Evolutionary conservation across 1,284 basidiomycete species (phyloP), one percentile per base, ranked within the genome.

Genomic region (Meira miltonrushii): DNA sequence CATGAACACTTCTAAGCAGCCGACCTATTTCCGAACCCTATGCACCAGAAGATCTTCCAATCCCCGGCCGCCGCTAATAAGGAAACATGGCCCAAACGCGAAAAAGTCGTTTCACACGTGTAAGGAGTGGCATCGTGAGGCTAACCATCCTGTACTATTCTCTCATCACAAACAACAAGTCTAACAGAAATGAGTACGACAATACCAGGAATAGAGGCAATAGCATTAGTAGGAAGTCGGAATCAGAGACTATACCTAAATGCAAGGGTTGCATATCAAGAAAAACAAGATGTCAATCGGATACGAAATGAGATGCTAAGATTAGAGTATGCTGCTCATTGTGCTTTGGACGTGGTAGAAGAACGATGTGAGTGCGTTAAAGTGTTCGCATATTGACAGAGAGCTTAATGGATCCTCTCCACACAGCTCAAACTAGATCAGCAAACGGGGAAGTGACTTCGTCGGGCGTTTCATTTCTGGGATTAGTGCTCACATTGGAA

Each of bases 271-370:
- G n/a, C 17, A 25, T 53, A 39, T 17, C 50, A 53, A 41, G 50
- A 17, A 53, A 33, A 33, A 19, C 11, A 13, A 25, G 50, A 53
- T 19, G 5, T 39, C 5, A n/a, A 39, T 13, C 2, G 11, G 23
- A 15, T 17, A 19, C 21, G 37, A 41, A 33, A 53, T 19, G 50
- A 53, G 25, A 41, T 13, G 15, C 28, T 53, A 5, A 17, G 50
- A 41, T 33, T 53, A n/a, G 50, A 53, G 28, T 41, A 53, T 53
- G 50, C 50, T 33, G 50, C 50, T 13, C 50, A 53, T 25, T 53
- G 50, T 25, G 17, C 50, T 13, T 25, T 53, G 15, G 50, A 53
- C 23, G 28, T 53, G 7, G 15, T 53, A 17, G 50, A 53, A 12
- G 50, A 53, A 33, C 17, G 50, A 39, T 33, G 50, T 53, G 37